Evolutionary conservation across 352 stramenopile genomes (phyloP), one percentile per base, ranked within the genome.

Genomic region (Phytopythium chamaehyphon): DNA sequence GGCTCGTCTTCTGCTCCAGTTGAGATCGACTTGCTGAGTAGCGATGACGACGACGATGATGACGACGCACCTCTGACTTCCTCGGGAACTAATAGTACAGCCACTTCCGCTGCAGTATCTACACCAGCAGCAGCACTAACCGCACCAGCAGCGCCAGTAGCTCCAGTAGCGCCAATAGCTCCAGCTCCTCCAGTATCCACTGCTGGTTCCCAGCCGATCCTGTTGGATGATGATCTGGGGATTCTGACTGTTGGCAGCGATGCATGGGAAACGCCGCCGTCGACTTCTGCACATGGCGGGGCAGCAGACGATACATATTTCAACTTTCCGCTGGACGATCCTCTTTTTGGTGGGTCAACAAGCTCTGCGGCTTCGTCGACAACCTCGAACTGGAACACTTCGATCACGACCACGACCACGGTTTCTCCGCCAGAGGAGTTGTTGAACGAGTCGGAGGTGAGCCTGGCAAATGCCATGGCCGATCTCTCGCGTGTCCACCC

Each of bases 21-120:
- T 31, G 81, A 88, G 42, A 93, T 93, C 37, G 80, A 91, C 61
- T 57, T 93, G 43, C 71, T 63, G 21, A 51, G 88, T 16, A 80
- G 73, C 7, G 88, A 74, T 26, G 80, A 88, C 38, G 80, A 90
- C 22, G 83, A 93, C 51, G 71, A 82, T 9, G 72, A 73, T 0
- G 68, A 61, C 9, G 56, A 69, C 9, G 6, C 46, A 19, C 35
- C 54, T 39, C 11, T 33, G 19, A 46, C 40, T 26, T 6, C n/a
- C 10, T 21, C 18, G 24, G 10, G 26, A 38, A 12, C 43, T 3
- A 49, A n/a, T 9, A 33, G 28, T 33, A 9, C 28, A 33, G 28
- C 28, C 5, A 33, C 28, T 9, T 33, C 28, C 9, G 28, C 28
- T 10, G 28, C 28, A 33, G 28, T 9, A 33, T 33, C 28, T 33